A percentile compares a stretch with the other conserved stretches of the same genome.
Conservation (phyloP, 768 basidiomycete genomes). For the Favolaschia claudopus region DNA sequence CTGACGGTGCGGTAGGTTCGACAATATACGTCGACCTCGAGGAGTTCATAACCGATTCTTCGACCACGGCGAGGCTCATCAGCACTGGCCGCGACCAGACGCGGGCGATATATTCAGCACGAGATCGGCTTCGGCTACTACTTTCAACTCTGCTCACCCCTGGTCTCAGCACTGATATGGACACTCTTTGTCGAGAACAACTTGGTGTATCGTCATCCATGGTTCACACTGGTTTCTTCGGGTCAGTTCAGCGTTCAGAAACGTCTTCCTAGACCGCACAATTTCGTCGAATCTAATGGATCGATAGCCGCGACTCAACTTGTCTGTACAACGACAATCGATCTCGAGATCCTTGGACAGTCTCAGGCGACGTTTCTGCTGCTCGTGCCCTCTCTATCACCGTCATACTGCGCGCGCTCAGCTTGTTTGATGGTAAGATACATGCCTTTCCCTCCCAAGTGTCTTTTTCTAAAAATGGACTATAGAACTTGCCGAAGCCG, state of each 20-base stretch:
- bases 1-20: conserved; percentile 44
- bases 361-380: conserved; percentile 76
- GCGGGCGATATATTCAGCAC: conserved; percentile 50
- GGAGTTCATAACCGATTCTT: conserved; percentile 55
- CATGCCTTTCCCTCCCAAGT: background rate
- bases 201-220: conserved; percentile 55
- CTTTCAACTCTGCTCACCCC: conserved; percentile 73
- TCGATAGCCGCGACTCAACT: conserved; percentile 45
- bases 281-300: conserved; percentile 4
- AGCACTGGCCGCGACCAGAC: conserved; percentile 54
- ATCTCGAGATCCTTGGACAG: conserved; percentile 67
- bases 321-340: conserved; percentile 48
- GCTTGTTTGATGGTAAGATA: conserved; percentile 70
- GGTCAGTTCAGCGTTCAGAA: conserved; percentile 44
- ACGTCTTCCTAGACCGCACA: background rate
- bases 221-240: conserved; percentile 53
- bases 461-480: conserved; percentile 10
- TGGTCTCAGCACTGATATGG: conserved; percentile 74
- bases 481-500: conserved; percentile 71
- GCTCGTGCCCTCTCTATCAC: conserved; percentile 72
- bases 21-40: conserved; percentile 61
- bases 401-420: conserved; percentile 71
- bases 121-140: conserved; percentile 64
- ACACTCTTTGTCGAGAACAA: conserved; percentile 67
- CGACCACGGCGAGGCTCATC: conserved; percentile 58